Base-by-base conservation (phyloP, 2,329 filamentous ascomycete species). In the Fusarium falciforme region DNA sequence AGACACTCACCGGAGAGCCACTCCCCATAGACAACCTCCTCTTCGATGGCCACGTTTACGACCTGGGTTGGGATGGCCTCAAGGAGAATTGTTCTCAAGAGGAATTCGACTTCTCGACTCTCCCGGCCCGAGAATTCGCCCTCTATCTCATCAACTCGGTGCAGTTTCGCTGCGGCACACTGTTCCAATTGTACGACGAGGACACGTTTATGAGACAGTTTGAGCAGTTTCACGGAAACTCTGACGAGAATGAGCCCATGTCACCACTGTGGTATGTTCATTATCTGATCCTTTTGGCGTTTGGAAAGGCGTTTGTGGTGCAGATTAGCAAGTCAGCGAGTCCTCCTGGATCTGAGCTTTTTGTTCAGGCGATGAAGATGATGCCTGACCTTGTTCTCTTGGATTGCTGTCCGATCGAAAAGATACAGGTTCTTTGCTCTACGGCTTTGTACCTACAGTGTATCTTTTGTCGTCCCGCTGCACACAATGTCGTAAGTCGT, bases 101-200 rank as follows among this genome's bases (percentile, higher is more conserved):
- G 1, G 29, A 29, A 14, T 62, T 44, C 2, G 38, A 36, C 11
- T 14, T 22, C 9, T 31, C 62, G 4, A 57, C 66, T 16, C 54
- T 89, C 5, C 87, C 87, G 0, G 85, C 84, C 2, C 78, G 85
- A 1, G 87, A 89, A 71, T 88, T 86, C 67, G 79, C 89, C 9
- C 85, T 88, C n/a, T 65, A 86, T 67, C 79, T 89, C 12, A 86
- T 89, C 79, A 88, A 87, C 70, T 84, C 86, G 0, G 86, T 88
- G 59, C 88, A 89, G 62, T 89, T 88, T 62, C 85, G 88, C 70
- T 87, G 86, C 65, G 84, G 85, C 5, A 86, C 87, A 42, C 76
- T 88, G 17, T 87, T 87, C 38, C 86, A 88, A 63, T 78, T 89
- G 17, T 87, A 88, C 57, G 86, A 89, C 42, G 87, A 88, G 64